These are phyloP conservation scores for Stagonosporopsis rhizophila DNA, from an alignment of 2,329 filamentous ascomycete species.

Conservation along the genomic window DNA sequence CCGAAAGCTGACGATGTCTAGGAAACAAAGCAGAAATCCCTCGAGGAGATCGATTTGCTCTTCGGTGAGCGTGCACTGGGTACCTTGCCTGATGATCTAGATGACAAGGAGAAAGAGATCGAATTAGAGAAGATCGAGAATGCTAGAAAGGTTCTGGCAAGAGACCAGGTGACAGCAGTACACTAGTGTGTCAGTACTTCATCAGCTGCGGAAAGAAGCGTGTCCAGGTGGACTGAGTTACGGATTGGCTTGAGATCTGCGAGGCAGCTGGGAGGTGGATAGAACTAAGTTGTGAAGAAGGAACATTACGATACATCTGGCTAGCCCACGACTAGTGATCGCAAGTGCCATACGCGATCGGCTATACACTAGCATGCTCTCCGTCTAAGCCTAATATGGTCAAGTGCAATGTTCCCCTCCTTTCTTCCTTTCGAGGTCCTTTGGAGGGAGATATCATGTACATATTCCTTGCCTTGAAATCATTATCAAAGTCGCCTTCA, in stretches of 20 bases:
- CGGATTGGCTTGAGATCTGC: background rate
- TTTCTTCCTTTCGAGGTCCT: no score
- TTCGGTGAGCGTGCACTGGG: conserved; percentile 62
- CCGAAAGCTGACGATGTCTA: conserved; percentile 14
- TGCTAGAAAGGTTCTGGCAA: conserved; percentile 24
- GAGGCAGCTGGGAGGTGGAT: background rate
- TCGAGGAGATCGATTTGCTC: conserved; percentile 66
- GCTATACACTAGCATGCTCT: background rate
- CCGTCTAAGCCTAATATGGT: background rate
- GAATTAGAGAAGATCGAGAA: conserved; percentile 32
- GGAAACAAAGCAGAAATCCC: conserved; percentile 53
- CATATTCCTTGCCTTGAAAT: background rate
- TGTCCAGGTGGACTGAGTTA: background rate
- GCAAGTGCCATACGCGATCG: background rate
- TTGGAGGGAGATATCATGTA: no score
- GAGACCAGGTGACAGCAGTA: conserved; percentile 10
- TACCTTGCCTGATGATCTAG: conserved; percentile 54
- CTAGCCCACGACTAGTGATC: no score
- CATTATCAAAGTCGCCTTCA: no score
- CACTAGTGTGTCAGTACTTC: background rate
- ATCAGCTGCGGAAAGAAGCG: background rate
- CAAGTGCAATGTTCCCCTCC: background rate
- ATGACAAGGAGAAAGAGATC: conserved; percentile 35
- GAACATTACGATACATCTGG: no score
- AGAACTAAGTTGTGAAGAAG: no score